Base-by-base conservation (phyloP, 106 monocot species). In the Dactylorhiza incarnata region DNA sequence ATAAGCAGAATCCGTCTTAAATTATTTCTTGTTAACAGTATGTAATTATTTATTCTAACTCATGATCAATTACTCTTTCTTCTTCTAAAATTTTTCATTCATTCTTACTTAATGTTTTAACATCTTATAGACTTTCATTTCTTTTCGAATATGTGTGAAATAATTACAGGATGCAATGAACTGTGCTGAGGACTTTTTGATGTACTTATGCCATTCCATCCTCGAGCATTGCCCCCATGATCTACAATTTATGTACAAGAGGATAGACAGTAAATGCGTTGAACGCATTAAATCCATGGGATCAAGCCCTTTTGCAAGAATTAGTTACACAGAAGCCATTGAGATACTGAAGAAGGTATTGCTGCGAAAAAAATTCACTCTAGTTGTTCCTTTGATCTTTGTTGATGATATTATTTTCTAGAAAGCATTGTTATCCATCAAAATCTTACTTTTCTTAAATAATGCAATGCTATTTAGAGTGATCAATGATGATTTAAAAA, bases 131-230 rank as follows among this genome's bases (percentile, higher is more conserved):
- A 37, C 37, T 37, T 37, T 37, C 37, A 3, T 37, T 37, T 37
- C 37, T 37, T 37, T 37, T 37, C 37, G 37, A 37, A 37, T 37
- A 37, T 37, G 69, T 46, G 45, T 12, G 9, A 25, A 15, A 68
- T 45, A 44, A 68, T 68, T 68, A 13, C 73, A 94, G 94, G 86
- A 91, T 84, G 89, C 68, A 48, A 89, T 94, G 78, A 87, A 85
- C 52, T 91, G 91, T 72, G 86, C 91, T 9, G 91, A 91, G 80
- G 86, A 94, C 79, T 91, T 83, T 48, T 55, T 94, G 78, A 94
- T 89, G 77, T 89, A 78, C 45, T 76, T 89, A 5, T 84, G 87
- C 49, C 78, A 77, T 23, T 85, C 85, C 47, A 73, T 87, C 24
- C 48, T 85, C 73, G 73, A 82, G 25, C 79, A 82, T 43, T 87